Evolutionary conservation across 257 asterid species (phyloP).

Genomic region (Petunia secreta): DNA sequence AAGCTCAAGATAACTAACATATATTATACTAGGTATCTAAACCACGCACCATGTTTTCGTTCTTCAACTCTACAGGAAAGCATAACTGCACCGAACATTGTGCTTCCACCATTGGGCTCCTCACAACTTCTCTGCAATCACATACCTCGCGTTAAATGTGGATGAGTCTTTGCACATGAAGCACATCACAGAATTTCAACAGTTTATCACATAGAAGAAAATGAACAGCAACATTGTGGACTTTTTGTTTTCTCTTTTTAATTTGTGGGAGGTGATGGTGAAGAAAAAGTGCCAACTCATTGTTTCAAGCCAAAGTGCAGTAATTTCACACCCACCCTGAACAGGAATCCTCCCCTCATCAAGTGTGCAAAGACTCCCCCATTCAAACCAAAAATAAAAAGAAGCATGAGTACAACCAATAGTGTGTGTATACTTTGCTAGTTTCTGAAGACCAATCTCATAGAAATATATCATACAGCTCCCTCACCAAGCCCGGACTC

Average conservation of each 20-base stretch:
- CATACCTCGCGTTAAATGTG: constrained; percentile 32
- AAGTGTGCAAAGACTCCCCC: background rate
- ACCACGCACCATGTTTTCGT: constrained; percentile 66
- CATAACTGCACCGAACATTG: constrained; percentile 96
- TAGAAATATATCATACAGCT: constrained; percentile 26
- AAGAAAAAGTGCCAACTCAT: constrained; percentile 7
- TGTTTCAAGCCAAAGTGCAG: constrained; percentile 1
- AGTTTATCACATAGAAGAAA: constrained; percentile 17
- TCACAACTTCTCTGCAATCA: constrained; percentile 78
- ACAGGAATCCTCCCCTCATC: background rate
- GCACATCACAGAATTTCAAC: constrained; percentile 15
- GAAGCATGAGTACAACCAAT: background rate
- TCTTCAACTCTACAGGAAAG: constrained; percentile 88
- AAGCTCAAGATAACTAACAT: constrained; percentile 11
- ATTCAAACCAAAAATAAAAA: background rate
- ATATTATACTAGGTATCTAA: background rate
- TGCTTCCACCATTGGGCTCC: constrained; percentile 97
- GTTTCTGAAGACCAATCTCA: constrained; percentile 1
- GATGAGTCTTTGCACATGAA: constrained; percentile 4
- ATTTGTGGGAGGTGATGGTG: background rate
- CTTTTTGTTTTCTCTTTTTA: background rate
- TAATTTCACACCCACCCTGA: constrained; percentile 1
- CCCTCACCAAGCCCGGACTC: background rate
- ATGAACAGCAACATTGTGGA: background rate
- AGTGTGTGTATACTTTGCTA: constrained; percentile 4